These are phyloP conservation scores for Aciculoconidium aculeatum DNA, from an alignment of 805 yeast genomes.

Conservation along the genomic window DNA sequence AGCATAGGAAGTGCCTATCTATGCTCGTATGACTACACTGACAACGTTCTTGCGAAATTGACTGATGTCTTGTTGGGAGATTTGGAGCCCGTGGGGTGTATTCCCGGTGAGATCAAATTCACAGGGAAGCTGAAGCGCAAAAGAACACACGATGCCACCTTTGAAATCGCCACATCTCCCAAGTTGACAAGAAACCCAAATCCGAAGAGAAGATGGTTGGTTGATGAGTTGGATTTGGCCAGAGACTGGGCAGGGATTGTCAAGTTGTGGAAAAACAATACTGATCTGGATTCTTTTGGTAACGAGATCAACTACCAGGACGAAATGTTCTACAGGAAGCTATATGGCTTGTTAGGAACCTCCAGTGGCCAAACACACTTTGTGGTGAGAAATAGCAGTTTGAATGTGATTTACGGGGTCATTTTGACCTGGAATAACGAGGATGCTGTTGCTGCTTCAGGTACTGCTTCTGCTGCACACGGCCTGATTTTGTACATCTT, in stretches of 20 bases:
- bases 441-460: slow-evolving; percentile 8
- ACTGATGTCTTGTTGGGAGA: slow-evolving; percentile 52
- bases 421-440: slow-evolving; percentile 47
- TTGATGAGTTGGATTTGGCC: slow-evolving; percentile 45
- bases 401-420: slow-evolving; percentile 50
- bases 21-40: slow-evolving; percentile 58
- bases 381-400: slow-evolving; percentile 51
- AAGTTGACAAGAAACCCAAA: slow-evolving; percentile 13
- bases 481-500: slow-evolving; percentile 44
- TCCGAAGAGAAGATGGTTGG: slow-evolving; percentile 47
- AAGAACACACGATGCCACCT: slow-evolving; percentile 15
- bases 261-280: slow-evolving; percentile 38
- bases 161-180: slow-evolving; percentile 4
- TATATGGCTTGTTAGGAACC: slow-evolving; percentile 26
- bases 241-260: slow-evolving; percentile 48
- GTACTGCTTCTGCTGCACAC: not conserved
- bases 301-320: slow-evolving; percentile 19
- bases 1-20: slow-evolving; percentile 51
- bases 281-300: slow-evolving; percentile 10
- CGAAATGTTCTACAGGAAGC: slow-evolving; percentile 23
- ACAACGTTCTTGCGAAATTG: slow-evolving; percentile 42
- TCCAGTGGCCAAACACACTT: slow-evolving; percentile 39
- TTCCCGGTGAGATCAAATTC: slow-evolving; percentile 49
- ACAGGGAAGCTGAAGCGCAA: slow-evolving; percentile 12
- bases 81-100: slow-evolving; percentile 43